Evolutionary conservation across 2,329 filamentous ascomycete species (phyloP).

Genomic region (Diaporthe velutina): DNA sequence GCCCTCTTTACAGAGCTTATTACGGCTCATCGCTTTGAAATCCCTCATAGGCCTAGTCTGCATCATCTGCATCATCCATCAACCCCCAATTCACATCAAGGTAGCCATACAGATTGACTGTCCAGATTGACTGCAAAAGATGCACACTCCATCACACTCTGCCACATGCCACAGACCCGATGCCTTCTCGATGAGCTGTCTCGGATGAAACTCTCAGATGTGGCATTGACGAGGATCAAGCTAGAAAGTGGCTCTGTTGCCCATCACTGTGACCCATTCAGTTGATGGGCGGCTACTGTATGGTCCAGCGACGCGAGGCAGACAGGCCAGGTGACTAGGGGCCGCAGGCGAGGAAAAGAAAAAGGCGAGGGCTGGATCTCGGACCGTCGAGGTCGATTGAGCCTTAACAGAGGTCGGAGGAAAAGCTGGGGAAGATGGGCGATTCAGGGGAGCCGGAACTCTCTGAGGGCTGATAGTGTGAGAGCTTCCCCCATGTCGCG

Average conservation of each 20-base stretch:
- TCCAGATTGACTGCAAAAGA: not conserved
- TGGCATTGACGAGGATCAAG: slow-evolving; percentile 22
- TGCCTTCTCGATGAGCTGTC: not conserved
- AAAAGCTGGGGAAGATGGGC: slow-evolving; percentile 24
- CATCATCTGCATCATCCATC: slow-evolving; percentile 1
- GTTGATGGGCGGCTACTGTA: slow-evolving; percentile 8
- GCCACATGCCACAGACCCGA: not conserved
- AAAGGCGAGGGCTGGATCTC: slow-evolving; percentile 16
- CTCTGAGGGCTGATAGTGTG: slow-evolving; percentile 33
- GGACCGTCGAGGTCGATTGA: slow-evolving; percentile 11
- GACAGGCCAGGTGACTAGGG: not conserved
- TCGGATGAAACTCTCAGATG: slow-evolving; percentile 24
- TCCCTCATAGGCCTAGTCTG: not conserved
- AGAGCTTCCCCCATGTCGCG: slow-evolving; percentile 42
- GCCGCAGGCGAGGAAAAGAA: not conserved
- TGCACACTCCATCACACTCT: not conserved
- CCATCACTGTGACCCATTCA: not conserved
- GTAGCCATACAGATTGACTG: not conserved
- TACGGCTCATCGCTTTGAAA: not conserved
- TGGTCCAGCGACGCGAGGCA: not conserved
- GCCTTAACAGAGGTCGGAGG: slow-evolving; percentile 27
- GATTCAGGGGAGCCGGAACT: slow-evolving; percentile 30
- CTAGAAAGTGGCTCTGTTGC: not conserved
- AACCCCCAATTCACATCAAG: not conserved
- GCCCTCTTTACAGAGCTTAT: not conserved